phyloP scores from a whole-genome alignment of 2,329 filamentous ascomycete genomes.

The Aspergillus eucalypticola region DNA sequence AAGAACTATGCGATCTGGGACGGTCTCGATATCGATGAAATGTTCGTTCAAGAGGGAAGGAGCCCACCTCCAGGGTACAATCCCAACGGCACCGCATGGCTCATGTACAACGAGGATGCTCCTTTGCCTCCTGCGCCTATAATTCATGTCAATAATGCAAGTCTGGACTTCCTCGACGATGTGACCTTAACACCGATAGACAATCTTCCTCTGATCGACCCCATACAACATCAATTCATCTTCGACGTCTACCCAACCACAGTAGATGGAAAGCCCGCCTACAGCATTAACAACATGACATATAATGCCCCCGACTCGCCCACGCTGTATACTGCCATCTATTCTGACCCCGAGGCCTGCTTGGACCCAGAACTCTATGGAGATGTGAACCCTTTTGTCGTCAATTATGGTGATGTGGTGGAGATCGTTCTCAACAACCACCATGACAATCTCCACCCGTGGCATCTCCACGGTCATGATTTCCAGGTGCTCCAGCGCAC shows the following conservation, averaged over 20 bases:
- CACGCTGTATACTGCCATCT: slow-evolving; percentile 73
- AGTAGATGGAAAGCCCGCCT: slow-evolving; percentile 62
- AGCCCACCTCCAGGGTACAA: slow-evolving; percentile 66
- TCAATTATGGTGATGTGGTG: slow-evolving; percentile 59
- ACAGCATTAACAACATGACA: slow-evolving; percentile 74
- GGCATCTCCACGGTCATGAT: slow-evolving; percentile 56
- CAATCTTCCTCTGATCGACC: slow-evolving; percentile 27
- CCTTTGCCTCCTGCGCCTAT: slow-evolving; percentile 51
- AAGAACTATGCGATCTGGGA: slow-evolving; percentile 67
- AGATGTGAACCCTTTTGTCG: slow-evolving; percentile 66
- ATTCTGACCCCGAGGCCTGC: slow-evolving; percentile 53
- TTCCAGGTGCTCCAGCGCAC: slow-evolving; percentile 47
- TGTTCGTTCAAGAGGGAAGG: slow-evolving; percentile 32
- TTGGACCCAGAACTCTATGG: slow-evolving; percentile 66
- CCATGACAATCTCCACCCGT: slow-evolving; percentile 45
- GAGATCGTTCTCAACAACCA: slow-evolving; percentile 41
- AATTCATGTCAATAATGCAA: slow-evolving; percentile 59
- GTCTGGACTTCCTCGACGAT: slow-evolving; percentile 67
- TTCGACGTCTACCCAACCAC: slow-evolving; percentile 62
- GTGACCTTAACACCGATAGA: slow-evolving; percentile 28
- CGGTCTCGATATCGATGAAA: slow-evolving; percentile 67
- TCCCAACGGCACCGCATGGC: slow-evolving; percentile 49
- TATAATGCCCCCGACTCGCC: slow-evolving; percentile 76
- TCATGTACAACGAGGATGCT: slow-evolving; percentile 55
- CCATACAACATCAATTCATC: slow-evolving; percentile 33